Percentiles rank a stretch among this genome's conserved stretches.
Conservation (phyloP, 176 grass and related monocot genomes). For the Alopecurus myosuroides region DNA sequence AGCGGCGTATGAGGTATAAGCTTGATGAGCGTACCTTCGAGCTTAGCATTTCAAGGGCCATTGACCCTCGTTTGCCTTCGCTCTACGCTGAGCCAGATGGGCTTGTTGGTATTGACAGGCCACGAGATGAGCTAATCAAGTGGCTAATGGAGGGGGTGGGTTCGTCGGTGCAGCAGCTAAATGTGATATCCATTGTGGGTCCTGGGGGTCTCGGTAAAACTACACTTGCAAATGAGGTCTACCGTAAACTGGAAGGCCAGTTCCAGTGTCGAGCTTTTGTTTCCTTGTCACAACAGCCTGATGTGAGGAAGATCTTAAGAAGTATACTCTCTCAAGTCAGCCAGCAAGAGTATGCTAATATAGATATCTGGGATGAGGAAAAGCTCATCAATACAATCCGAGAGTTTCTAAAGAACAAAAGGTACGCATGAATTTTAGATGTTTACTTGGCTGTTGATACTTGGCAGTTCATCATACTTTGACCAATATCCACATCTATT, state of each 20-base stretch:
- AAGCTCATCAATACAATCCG: not conserved
- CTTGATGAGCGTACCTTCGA: not conserved
- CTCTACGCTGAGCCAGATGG: not conserved
- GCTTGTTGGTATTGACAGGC: slow-evolving; percentile 13
- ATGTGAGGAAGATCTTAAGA: slow-evolving; percentile 6
- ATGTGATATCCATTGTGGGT: not conserved
- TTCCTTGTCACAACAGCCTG: not conserved
- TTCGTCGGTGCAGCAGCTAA: not conserved
- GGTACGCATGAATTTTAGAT: not conserved
- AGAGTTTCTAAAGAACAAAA: not conserved
- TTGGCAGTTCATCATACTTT: not conserved
- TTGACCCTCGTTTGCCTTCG: not conserved
- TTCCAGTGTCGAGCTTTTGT: not conserved
- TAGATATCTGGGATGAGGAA: not conserved
- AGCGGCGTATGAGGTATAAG: slow-evolving; percentile 17
- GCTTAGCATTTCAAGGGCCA: not conserved
- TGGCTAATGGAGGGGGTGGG: not conserved
- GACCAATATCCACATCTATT: not conserved
- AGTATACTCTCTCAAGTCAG: not conserved
- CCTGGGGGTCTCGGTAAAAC: slow-evolving; percentile 3
- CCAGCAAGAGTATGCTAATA: not conserved
- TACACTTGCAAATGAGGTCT: not conserved
- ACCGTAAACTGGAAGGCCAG: not conserved
- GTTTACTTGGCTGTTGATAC: not conserved
- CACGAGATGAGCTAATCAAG: not conserved